A percentile compares a stretch with the other conserved stretches of the same genome.
Evolutionary conservation across 2,329 filamentous ascomycete genomes (phyloP).

Genomic region (Phialophora tarda): DNA sequence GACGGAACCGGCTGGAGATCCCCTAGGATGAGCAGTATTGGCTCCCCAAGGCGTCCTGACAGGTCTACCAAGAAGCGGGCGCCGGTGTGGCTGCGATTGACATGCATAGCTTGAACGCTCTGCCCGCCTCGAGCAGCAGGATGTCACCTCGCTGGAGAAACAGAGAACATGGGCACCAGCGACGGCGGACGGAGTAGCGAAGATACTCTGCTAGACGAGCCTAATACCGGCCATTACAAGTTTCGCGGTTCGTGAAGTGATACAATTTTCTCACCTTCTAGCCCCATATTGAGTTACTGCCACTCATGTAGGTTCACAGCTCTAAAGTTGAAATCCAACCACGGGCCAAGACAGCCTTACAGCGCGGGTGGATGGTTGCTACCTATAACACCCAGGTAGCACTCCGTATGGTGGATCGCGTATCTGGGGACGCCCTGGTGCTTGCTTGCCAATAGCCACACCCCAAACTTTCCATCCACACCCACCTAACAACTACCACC

Average conservation of each 20-base stretch:
- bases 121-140: neutral
- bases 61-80: slow-evolving; percentile 14
- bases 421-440: slow-evolving; percentile 8
- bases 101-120: slow-evolving; percentile 13
- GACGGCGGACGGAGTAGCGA: neutral
- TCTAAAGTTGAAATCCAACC: neutral
- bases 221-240: neutral
- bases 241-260: neutral
- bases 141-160: neutral
- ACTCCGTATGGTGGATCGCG: slow-evolving; percentile 11
- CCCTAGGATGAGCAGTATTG: slow-evolving; percentile 7
- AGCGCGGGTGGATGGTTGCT: slow-evolving; percentile 3
- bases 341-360: slow-evolving; percentile 20
- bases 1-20: slow-evolving; percentile 15
- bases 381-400: slow-evolving; percentile 13
- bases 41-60: slow-evolving; percentile 19
- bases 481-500: slow-evolving; percentile 8
- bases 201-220: slow-evolving; percentile 3
- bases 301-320: neutral
- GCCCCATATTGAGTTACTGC: neutral
- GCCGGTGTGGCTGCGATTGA: slow-evolving; percentile 22
- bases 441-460: slow-evolving; percentile 11
- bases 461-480: slow-evolving; percentile 11
- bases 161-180: neutral
- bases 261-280: neutral